Conservation (phyloP, 352 stramenopile species). For the Phytophthora crassamura region DNA sequence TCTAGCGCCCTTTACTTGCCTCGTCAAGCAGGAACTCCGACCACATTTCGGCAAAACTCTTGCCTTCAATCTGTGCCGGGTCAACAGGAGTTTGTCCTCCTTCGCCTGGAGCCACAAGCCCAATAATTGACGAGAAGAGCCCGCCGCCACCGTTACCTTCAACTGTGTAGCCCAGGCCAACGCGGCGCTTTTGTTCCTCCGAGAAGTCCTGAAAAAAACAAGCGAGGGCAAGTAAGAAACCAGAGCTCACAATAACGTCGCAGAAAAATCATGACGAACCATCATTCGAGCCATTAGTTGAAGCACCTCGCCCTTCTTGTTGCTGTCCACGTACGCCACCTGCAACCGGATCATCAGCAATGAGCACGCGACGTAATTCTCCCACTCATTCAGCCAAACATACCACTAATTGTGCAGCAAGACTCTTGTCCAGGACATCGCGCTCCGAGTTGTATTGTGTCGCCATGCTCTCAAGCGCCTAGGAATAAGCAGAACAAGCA, state of each 20-base stretch:
- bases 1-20: constrained; percentile 33
- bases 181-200: constrained; percentile 72
- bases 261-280: constrained; percentile 40
- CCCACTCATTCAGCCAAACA: too few relatives aligned
- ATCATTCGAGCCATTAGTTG: constrained; percentile 81
- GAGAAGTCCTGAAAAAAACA: constrained; percentile 48
- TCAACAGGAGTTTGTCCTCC: constrained; percentile 17
- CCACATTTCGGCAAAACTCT: constrained; percentile 78
- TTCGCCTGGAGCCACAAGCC: constrained; percentile 45
- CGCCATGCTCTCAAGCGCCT: constrained; percentile 68
- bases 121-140: constrained; percentile 72
- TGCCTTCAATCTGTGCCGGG: constrained; percentile 52
- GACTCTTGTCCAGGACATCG: constrained; percentile 72
- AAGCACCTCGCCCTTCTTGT: constrained; percentile 76
- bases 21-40: constrained; percentile 75
- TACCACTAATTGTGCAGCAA: constrained; percentile 77
- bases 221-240: too few relatives aligned
- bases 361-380: too few relatives aligned
- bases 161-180: constrained; percentile 57
- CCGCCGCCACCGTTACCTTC: constrained; percentile 71
- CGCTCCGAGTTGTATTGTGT: constrained; percentile 62
- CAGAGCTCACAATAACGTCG: too few relatives aligned
- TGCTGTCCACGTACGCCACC: constrained; percentile 76
- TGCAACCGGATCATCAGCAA: constrained; percentile 10
- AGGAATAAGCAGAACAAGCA: not conserved